Evolutionary conservation across 1,139 yeast genomes (phyloP), one percentile per base, ranked within the genome.

Genomic region (Pichia sp.): DNA sequence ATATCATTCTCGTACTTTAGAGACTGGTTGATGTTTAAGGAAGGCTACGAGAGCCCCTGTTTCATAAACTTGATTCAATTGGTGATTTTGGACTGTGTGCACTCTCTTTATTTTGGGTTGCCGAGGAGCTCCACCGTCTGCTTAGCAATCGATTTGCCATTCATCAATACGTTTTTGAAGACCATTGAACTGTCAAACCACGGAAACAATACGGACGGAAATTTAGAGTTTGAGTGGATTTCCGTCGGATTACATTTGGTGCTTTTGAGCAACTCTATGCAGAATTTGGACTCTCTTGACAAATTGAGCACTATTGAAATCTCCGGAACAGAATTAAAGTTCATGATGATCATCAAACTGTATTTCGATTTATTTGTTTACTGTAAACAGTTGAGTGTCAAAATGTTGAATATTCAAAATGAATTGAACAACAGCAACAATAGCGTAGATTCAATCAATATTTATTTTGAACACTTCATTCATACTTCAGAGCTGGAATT

Each of bases 81-180:
- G 34, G 64, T 68, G 23, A 59, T 78, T 0, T 67, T 83, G 43
- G 87, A 81, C 57, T 67, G 74, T 29, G 57, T 79, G 34, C 78
- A 77, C 52, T 63, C 81, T 28, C 61, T 82, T 35, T 69, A 76
- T 39, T 79, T 72, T 63, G 88, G 87, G 1, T 66, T 70, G 1
- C 83, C 80, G 38, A 69, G 72, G 46, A 48, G 49, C 29, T 49
- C 58, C 5, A 52, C 55, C 10, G 43, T 58, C 6, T 50, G 49
- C 8, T 41, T 42, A 34, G 52, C 70, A 37, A 64, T 67, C 36
- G 66, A 64, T 43, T 76, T 71, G 42, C 58, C 62, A 27, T 52
- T 75, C 29, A 61, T 67, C 48, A 77, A 73, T 44, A 62, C 64
- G 44, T 75, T 71, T 48, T 51, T 75, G 37, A 72, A 72, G 49